Percentiles rank a stretch among this genome's conserved stretches.
phyloP scores from a whole-genome alignment of 2,329 filamentous ascomycete genomes.

The Huntiella abstrusa region DNA sequence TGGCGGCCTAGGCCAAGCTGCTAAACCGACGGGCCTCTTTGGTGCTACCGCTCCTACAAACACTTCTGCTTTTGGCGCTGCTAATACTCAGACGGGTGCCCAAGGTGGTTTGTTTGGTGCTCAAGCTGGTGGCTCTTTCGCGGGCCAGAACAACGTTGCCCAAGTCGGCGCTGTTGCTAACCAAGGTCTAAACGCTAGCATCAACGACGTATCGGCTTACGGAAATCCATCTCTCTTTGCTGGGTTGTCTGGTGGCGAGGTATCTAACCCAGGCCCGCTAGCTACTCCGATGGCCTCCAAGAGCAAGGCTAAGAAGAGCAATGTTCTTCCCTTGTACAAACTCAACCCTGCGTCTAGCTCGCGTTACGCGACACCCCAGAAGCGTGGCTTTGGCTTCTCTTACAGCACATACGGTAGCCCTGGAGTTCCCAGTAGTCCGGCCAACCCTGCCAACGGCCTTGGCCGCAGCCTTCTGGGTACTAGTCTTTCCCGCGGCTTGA shows the following conservation, averaged over 20 bases:
- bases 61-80: constrained; percentile 35
- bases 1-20: constrained; percentile 13
- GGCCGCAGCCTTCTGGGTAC: constrained; percentile 46
- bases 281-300: constrained; percentile 72
- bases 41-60: constrained; percentile 24
- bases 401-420: constrained; percentile 86
- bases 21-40: constrained; percentile 29
- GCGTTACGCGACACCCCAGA: constrained; percentile 66
- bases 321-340: constrained; percentile 72
- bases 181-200: constrained; percentile 55
- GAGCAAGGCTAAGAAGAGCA: constrained; percentile 55
- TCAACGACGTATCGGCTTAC: constrained; percentile 73
- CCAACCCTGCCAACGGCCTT: constrained; percentile 48
- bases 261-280: constrained; percentile 64
- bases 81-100: constrained; percentile 26
- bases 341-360: constrained; percentile 65
- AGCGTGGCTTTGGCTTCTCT: constrained; percentile 75
- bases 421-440: constrained; percentile 42
- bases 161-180: constrained; percentile 26
- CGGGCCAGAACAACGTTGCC: constrained; percentile 33
- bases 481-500: constrained; percentile 53
- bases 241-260: constrained; percentile 43
- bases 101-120: constrained; percentile 26
- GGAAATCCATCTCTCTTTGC: constrained; percentile 76
- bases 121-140: constrained; percentile 20